phyloP scores from a whole-genome alignment of 148 eudicot species.

The Vaccinium macrocarpon region DNA sequence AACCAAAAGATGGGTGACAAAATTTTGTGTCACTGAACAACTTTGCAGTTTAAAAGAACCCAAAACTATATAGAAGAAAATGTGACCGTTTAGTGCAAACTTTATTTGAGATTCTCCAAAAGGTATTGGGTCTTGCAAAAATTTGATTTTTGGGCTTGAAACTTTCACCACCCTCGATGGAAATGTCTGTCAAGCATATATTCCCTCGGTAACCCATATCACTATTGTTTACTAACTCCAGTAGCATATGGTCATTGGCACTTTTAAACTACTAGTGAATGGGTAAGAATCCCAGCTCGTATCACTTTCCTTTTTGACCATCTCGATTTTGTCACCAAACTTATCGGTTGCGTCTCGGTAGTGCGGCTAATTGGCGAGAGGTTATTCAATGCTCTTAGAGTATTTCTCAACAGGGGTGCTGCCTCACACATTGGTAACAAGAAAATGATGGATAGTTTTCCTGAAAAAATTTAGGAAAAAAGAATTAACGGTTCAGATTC shows the following conservation, averaged over 20 bases:
- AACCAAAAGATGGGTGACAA: background rate
- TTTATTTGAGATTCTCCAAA: background rate
- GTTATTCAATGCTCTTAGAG: background rate
- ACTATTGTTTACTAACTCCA: background rate
- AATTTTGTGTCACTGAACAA: background rate
- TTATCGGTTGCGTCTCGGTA: background rate
- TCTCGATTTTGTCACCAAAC: background rate
- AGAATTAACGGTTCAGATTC: no score
- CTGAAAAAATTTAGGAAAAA: no score
- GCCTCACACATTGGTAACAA: background rate
- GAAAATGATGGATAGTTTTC: no score
- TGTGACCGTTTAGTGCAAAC: background rate
- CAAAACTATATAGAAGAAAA: background rate
- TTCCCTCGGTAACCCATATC: background rate
- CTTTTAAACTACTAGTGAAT: background rate
- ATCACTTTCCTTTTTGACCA: background rate
- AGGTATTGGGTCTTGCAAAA: background rate
- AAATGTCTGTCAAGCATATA: background rate
- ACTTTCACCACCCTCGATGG: conserved; percentile 7
- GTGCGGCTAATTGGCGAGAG: background rate
- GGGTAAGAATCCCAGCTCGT: background rate
- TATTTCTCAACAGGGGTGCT: background rate
- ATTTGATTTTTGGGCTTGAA: background rate
- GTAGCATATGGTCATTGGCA: background rate
- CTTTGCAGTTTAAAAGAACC: background rate